phyloP scores from a whole-genome alignment of 495 filamentous ascomycete species.

The Chaetomium fimeti region DNA sequence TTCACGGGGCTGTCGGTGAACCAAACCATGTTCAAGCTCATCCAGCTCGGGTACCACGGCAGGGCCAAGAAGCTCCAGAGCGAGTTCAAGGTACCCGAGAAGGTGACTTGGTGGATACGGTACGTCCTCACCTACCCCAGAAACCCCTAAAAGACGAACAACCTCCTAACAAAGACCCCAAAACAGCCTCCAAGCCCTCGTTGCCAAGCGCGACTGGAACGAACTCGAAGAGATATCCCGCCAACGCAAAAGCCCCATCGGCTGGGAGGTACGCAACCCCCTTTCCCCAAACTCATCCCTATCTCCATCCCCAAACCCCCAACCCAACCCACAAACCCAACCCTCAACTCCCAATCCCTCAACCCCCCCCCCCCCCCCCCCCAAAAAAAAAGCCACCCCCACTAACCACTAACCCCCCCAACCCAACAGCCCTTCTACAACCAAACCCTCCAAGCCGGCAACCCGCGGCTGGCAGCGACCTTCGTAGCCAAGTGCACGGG shows the following conservation, averaged over 20 bases:
- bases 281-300: background rate
- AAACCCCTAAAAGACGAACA: background rate
- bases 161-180: background rate
- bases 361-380: background rate
- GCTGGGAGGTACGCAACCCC: conserved; percentile 75
- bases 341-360: background rate
- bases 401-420: background rate
- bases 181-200: conserved; percentile 74
- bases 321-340: background rate
- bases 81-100: conserved; percentile 91
- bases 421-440: conserved; percentile 78
- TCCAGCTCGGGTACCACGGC: conserved; percentile 70
- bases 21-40: conserved; percentile 82
- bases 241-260: conserved; percentile 80
- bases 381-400: background rate
- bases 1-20: conserved; percentile 84
- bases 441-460: conserved; percentile 82
- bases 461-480: conserved; percentile 74
- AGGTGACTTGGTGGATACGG: conserved; percentile 82
- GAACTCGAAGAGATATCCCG: conserved; percentile 83
- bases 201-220: conserved; percentile 83
- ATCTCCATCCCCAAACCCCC: no score
- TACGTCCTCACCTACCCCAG: conserved; percentile 19
- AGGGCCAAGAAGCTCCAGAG: conserved; percentile 79
- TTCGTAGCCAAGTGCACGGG: conserved; percentile 85